A percentile compares a stretch with the other conserved stretches of the same genome.
Conservation (phyloP, 2,329 filamentous ascomycete genomes). For the Cercospora sp. region DNA sequence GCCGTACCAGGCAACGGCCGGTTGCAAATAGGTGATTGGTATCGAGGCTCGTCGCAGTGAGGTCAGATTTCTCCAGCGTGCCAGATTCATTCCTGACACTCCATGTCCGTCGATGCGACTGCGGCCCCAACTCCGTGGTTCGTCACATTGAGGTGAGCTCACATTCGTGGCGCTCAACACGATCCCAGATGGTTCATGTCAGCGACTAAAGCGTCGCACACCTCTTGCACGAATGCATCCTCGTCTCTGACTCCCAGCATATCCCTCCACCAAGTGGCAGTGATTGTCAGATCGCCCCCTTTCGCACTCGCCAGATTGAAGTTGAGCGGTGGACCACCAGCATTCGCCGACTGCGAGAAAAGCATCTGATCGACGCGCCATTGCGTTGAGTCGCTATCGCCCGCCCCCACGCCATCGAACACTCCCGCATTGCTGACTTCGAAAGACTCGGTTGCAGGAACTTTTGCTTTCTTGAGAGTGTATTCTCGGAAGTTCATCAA, state of each 20-base stretch:
- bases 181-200: not conserved
- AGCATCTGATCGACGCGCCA: slow-evolving; percentile 41
- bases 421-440: slow-evolving; percentile 50
- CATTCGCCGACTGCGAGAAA: slow-evolving; percentile 49
- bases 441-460: slow-evolving; percentile 44
- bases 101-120: not conserved
- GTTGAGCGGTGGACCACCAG: slow-evolving; percentile 40
- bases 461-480: slow-evolving; percentile 43
- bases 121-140: not conserved
- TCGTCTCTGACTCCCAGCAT: slow-evolving; percentile 43
- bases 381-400: not conserved
- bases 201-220: slow-evolving; percentile 21
- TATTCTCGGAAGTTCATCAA: slow-evolving; percentile 44
- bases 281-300: slow-evolving; percentile 42
- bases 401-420: slow-evolving; percentile 34
- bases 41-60: not conserved
- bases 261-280: slow-evolving; percentile 47
- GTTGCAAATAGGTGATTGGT: not conserved
- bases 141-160: not conserved
- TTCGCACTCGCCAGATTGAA: slow-evolving; percentile 48
- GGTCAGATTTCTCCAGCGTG: not conserved
- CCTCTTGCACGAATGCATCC: slow-evolving; percentile 30
- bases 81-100: not conserved
- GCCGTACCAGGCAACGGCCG: accelerated
- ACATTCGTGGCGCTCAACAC: not conserved